Evolutionary conservation across 805 yeast species (phyloP), one percentile per base, ranked within the genome.

Genomic region (Sugiyamaella valdiviana): DNA sequence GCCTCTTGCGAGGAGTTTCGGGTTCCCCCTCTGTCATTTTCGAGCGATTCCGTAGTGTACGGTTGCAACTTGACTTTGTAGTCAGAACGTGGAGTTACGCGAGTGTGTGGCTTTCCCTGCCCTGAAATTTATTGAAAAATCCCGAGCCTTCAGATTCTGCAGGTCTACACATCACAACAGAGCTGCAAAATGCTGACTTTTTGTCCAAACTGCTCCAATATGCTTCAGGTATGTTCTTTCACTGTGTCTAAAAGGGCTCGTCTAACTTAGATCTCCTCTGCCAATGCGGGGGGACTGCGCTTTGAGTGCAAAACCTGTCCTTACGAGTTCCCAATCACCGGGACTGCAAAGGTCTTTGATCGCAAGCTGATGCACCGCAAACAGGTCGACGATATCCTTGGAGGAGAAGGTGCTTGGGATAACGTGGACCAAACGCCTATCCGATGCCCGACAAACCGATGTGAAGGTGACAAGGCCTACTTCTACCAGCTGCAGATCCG

Each of bases 381-480:
- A 62, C 85, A 88, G 56, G 91, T 93, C 2, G 99, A 93, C 66
- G 99, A 91, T 69, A 96, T 93, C 10, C 74, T 93, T 15, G 99
- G 99, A 49, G 96, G 95, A 32, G 93, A 82, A 53, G 97, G 96
- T 24, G 95, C 97, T 1, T 93, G 99, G 99, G 98, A 91, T 65
- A 91, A 93, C 62, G 99, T 93, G 22, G 99, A 93, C 63, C 97
- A 93, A 64, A 93, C 98, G 0, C 73, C 81, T 1, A 87, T 91
- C 0, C 95, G 91, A 64, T 91, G 99, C 73, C 96, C 97, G 2
- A 74, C 79, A 39, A 95, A 87, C 50, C 62, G 72, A 1, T 93
- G 99, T 72, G 95, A 87, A 37, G 82, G 83, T 55, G 85, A 80
- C 56, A 87, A 88, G 67, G 99, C 99, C 0, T 93, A 93, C 68